Percentiles rank a stretch among this genome's conserved stretches.
Evolutionary conservation across 345 rosid species (phyloP).

Genomic region (Hevea brasiliensis): DNA sequence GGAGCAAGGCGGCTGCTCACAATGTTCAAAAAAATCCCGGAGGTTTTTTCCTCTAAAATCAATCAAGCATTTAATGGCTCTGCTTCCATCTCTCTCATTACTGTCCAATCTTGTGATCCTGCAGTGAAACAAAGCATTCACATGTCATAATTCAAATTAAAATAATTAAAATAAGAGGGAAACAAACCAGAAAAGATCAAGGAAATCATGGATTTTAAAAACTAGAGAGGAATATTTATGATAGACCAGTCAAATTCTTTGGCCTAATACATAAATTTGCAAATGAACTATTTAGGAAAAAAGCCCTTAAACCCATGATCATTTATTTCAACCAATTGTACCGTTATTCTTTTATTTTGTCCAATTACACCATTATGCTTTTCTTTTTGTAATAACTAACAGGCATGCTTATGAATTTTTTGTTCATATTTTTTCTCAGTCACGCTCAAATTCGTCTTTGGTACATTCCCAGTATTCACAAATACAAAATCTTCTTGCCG

Average conservation of each 20-base stretch:
- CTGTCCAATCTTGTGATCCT: slow-evolving; percentile 61
- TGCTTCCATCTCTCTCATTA: slow-evolving; percentile 46
- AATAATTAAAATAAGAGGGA: neutral
- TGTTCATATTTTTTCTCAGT: too few species aligned
- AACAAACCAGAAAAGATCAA: neutral
- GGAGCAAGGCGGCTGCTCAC: slow-evolving; percentile 7
- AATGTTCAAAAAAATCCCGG: slow-evolving; percentile 7
- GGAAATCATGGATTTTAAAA: neutral
- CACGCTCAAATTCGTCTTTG: too few species aligned
- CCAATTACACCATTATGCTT: neutral
- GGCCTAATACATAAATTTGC: neutral
- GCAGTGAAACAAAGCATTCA: slow-evolving; percentile 13
- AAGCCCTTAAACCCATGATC: too few species aligned
- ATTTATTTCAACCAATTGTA: too few species aligned
- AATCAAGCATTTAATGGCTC: slow-evolving; percentile 49
- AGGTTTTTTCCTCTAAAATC: slow-evolving; percentile 13
- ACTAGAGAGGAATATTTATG: neutral
- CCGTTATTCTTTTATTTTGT: neutral
- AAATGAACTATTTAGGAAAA: too few species aligned
- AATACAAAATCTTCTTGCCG: too few species aligned
- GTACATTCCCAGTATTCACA: too few species aligned
- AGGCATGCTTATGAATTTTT: too few species aligned
- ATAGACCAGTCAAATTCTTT: neutral
- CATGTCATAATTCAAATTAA: slow-evolving; percentile 3
- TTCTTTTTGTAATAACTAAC: neutral